These are phyloP conservation scores for Colletotrichum sp. DNA, from an alignment of 2,329 filamentous ascomycete species.

Conservation along the genomic window DNA sequence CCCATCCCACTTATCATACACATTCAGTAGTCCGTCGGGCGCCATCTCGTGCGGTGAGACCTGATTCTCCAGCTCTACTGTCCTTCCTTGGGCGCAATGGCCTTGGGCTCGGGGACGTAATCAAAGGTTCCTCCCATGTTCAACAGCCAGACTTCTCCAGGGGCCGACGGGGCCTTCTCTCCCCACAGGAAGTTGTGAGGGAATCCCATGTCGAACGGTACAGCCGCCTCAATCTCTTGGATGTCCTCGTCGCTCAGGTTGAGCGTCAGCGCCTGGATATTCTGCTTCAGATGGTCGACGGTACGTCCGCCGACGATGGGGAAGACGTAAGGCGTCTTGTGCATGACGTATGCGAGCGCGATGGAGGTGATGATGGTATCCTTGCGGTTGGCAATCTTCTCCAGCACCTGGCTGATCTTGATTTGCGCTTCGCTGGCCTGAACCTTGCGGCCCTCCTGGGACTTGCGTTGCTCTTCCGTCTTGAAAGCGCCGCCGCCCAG, in stretches of 20 bases:
- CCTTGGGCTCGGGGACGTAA: conserved; percentile 49
- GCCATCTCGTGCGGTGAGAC: conserved; percentile 37
- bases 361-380: conserved; percentile 50
- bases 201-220: conserved; percentile 70
- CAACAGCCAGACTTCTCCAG: conserved; percentile 48
- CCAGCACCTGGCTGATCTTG: conserved; percentile 48
- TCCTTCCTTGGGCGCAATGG: conserved; percentile 45
- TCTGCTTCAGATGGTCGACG: conserved; percentile 71
- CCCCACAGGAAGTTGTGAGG: conserved; percentile 65
- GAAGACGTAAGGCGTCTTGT: conserved; percentile 75
- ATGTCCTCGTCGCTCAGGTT: conserved; percentile 67
- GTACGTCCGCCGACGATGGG: conserved; percentile 76
- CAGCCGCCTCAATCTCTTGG: conserved; percentile 66
- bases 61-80: conserved; percentile 45
- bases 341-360: conserved; percentile 76
- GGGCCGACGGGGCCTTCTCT: conserved; percentile 38
- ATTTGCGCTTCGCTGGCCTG: conserved; percentile 58
- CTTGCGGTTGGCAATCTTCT: conserved; percentile 54
- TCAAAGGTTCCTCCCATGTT: conserved; percentile 55
- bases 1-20: neutral
- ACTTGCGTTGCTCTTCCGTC: conserved; percentile 32
- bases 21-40: conserved; percentile 11
- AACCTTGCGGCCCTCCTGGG: conserved; percentile 39
- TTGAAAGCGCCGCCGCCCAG: conserved; percentile 49
- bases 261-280: conserved; percentile 71